phyloP scores from a whole-genome alignment of 2,329 filamentous ascomycete species.

The Pseudocercospora musae region DNA sequence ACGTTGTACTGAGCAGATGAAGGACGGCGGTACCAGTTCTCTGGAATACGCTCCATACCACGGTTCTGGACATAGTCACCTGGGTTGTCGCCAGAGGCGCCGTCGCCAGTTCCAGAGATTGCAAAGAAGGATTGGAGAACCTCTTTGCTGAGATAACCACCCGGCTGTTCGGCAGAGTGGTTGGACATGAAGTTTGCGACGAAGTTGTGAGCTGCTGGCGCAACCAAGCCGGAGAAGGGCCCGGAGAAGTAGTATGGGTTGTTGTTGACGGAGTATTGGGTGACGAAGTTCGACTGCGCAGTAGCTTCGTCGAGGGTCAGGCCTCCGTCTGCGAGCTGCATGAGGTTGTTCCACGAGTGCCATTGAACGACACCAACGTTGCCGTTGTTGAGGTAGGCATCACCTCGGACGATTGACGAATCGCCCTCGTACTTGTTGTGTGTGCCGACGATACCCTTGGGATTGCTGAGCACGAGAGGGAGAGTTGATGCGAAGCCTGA shows the following conservation, averaged over 20 bases:
- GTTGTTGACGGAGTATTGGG: slow-evolving; percentile 21
- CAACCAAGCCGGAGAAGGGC: slow-evolving; percentile 19
- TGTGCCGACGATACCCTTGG: slow-evolving; percentile 21
- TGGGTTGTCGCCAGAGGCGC: slow-evolving; percentile 23
- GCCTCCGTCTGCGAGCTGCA: slow-evolving; percentile 9
- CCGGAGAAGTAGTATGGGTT: slow-evolving; percentile 36
- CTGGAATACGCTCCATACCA: slow-evolving; percentile 30
- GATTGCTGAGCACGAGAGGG: slow-evolving; percentile 5
- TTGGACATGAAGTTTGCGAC: slow-evolving; percentile 30
- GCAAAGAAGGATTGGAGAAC: slow-evolving; percentile 28
- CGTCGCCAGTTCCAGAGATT: slow-evolving; percentile 20
- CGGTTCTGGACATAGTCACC: slow-evolving; percentile 21
- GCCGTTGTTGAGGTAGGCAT: slow-evolving; percentile 28
- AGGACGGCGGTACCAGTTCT: slow-evolving; percentile 29
- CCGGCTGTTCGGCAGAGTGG: slow-evolving; percentile 24
- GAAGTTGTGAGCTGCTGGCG: slow-evolving; percentile 11
- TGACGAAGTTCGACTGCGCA: not conserved
- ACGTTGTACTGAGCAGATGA: slow-evolving; percentile 10
- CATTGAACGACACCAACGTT: slow-evolving; percentile 5
- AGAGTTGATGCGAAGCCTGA: slow-evolving; percentile 4
- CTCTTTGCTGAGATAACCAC: slow-evolving; percentile 23
- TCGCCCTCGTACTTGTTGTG: slow-evolving; percentile 39
- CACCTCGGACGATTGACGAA: slow-evolving; percentile 31
- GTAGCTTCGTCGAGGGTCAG: slow-evolving; percentile 16
- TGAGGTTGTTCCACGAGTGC: slow-evolving; percentile 17